These are phyloP conservation scores for Erythrobasidium hasegawianum DNA, from an alignment of 1,284 basidiomycete species.

Conservation along the genomic window DNA sequence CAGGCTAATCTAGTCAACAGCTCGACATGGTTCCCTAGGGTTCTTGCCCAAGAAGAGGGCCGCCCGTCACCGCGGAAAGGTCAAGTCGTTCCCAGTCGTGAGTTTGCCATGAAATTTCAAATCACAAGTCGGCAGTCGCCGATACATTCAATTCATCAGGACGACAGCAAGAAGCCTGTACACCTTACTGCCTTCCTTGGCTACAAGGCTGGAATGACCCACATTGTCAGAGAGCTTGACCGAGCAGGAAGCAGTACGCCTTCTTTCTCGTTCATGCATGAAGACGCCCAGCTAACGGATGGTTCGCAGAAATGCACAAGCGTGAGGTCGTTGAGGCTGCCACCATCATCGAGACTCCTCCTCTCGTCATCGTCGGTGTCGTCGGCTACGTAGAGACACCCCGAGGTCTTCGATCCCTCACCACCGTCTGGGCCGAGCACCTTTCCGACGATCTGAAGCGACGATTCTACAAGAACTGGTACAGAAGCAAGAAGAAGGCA, in stretches of 20 bases:
- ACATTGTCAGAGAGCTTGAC: constrained; percentile 98
- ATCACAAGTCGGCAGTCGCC: background rate
- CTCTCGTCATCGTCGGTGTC: constrained; percentile 94
- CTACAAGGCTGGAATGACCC: constrained; percentile 99
- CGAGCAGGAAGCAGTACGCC: constrained; percentile 68
- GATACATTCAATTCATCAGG: constrained; percentile 56
- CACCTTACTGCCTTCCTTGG: constrained; percentile 98
- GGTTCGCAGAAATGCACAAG: constrained; percentile 87
- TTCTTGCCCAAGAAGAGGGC: constrained; percentile 86
- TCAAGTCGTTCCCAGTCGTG: constrained; percentile 96
- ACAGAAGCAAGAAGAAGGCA: constrained; percentile 99
- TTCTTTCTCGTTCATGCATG: background rate
- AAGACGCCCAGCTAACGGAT: background rate
- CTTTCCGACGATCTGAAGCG: constrained; percentile 84
- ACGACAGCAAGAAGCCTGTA: constrained; percentile 98
- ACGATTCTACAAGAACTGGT: constrained; percentile 82
- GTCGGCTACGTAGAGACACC: constrained; percentile 99
- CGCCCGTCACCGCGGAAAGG: constrained; percentile 92
- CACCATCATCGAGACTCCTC: constrained; percentile 93
- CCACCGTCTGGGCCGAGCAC: constrained; percentile 66
- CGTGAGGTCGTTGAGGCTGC: constrained; percentile 99
- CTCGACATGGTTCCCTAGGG: constrained; percentile 84
- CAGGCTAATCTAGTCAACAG: too few species aligned
- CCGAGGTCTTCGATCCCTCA: constrained; percentile 85
- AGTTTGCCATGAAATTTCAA: constrained; percentile 34